Evolutionary conservation across 2,329 filamentous ascomycete species (phyloP).

Genomic region (Neopestalotiopsis sp.): DNA sequence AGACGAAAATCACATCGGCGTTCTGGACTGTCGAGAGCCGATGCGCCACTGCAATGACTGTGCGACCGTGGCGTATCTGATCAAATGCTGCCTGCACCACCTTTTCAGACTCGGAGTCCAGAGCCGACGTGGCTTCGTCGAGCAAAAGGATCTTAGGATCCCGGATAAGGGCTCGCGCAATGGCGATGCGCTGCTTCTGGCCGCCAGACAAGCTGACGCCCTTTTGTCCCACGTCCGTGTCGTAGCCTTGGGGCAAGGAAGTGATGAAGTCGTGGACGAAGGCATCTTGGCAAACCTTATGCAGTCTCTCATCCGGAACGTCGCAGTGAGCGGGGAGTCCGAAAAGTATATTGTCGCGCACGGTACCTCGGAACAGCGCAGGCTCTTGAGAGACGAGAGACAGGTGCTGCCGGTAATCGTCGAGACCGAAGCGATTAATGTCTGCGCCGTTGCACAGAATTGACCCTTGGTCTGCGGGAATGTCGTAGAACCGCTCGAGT

Average conservation of each 20-base stretch:
- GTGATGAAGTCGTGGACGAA: constrained; percentile 71
- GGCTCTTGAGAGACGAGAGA: constrained; percentile 76
- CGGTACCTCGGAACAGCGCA: constrained; percentile 66
- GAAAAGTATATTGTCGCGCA: constrained; percentile 69
- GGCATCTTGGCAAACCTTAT: constrained; percentile 58
- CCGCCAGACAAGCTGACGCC: constrained; percentile 2
- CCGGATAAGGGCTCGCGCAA: constrained; percentile 1
- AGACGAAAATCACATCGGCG: constrained; percentile 75
- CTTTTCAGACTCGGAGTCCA: constrained; percentile 2
- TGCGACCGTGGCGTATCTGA: constrained; percentile 56
- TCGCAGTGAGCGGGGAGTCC: constrained; percentile 60
- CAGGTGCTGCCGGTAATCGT: constrained; percentile 63
- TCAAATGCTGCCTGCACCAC: neutral
- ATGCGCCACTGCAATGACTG: constrained; percentile 77
- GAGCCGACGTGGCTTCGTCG: constrained; percentile 8
- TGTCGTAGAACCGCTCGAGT: constrained; percentile 72
- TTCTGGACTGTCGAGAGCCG: constrained; percentile 75
- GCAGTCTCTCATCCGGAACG: constrained; percentile 53
- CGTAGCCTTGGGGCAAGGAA: neutral
- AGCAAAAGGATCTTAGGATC: constrained; percentile 1
- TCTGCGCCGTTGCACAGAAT: constrained; percentile 47
- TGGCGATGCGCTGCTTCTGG: constrained; percentile 14
- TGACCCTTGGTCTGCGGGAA: constrained; percentile 54
- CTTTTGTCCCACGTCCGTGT: constrained; percentile 1
- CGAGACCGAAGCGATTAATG: constrained; percentile 63